A percentile compares a stretch with the other conserved stretches of the same genome.
phyloP scores from a whole-genome alignment of 176 grass and related monocot genomes.

The Otatea glauca region DNA sequence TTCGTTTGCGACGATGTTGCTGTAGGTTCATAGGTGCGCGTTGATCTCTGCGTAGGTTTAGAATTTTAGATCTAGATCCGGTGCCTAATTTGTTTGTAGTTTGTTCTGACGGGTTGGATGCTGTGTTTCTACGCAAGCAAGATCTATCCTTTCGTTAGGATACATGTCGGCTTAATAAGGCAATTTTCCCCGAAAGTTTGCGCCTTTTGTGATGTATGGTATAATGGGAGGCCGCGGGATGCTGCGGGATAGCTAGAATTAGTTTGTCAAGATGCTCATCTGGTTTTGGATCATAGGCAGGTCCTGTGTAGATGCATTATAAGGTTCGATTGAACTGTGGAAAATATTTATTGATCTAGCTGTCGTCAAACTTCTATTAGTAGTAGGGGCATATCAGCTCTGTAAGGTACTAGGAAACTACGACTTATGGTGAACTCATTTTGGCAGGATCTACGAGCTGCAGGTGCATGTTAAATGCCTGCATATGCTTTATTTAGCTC shows the following conservation, averaged over 20 bases:
- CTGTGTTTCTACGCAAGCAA: neutral
- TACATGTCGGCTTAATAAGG: neutral
- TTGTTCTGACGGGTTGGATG: neutral
- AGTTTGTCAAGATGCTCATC: neutral
- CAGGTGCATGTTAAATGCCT: neutral
- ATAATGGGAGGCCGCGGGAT: neutral
- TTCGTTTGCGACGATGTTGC: neutral
- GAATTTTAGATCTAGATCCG: conserved; percentile 51
- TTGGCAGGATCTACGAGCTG: neutral
- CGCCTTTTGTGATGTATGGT: neutral
- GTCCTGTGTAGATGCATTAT: neutral
- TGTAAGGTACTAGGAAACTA: neutral
- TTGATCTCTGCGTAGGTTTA: neutral
- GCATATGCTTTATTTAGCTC: conserved; percentile 31
- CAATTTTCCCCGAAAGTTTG: neutral
- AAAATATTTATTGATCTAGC: conserved; percentile 15
- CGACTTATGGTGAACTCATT: neutral
- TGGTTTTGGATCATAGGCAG: neutral
- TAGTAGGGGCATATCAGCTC: neutral
- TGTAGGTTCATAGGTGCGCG: neutral
- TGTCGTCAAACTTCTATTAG: neutral
- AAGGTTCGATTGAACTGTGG: neutral
- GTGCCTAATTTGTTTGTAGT: neutral
- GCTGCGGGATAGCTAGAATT: neutral
- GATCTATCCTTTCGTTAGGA: neutral